Conservation (phyloP, 164 flowering plant genomes). For the Vitis rupestris region DNA sequence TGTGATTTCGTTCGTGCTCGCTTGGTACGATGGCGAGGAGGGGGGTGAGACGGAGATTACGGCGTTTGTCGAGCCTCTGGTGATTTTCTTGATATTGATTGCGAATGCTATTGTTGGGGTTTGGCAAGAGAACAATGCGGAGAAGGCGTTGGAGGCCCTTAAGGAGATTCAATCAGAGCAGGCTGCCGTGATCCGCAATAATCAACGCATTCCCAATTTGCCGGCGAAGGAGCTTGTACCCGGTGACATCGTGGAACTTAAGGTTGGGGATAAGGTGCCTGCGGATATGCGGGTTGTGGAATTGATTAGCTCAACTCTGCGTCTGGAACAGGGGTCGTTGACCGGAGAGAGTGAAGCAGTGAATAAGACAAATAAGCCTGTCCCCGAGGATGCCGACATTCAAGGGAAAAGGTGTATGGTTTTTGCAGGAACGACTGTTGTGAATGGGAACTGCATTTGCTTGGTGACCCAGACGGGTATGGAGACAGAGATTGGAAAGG, state of each 20-base stretch:
- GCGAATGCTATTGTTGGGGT: conserved; percentile 56
- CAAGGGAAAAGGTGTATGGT: conserved; percentile 57
- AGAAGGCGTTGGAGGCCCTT: conserved; percentile 60
- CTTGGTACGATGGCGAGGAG: conserved; percentile 52
- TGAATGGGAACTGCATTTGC: conserved; percentile 49
- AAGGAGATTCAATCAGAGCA: conserved; percentile 57
- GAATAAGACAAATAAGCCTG: conserved; percentile 38
- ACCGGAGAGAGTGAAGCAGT: conserved; percentile 67
- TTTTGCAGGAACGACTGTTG: conserved; percentile 61
- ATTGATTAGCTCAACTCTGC: conserved; percentile 49
- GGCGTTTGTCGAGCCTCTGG: conserved; percentile 60
- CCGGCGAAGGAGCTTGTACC: conserved; percentile 57
- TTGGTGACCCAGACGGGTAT: conserved; percentile 46
- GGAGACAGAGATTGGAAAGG: conserved; percentile 52
- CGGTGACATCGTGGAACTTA: conserved; percentile 52
- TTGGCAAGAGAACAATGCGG: conserved; percentile 66
- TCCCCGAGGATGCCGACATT: conserved; percentile 43
- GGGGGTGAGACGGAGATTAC: conserved; percentile 52
- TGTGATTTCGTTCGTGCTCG: conserved; percentile 47
- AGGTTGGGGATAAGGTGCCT: conserved; percentile 56
- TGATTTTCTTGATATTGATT: conserved; percentile 55
- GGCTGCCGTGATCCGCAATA: conserved; percentile 42
- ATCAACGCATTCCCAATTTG: conserved; percentile 23
- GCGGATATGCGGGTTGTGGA: conserved; percentile 53
- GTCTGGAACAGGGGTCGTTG: conserved; percentile 58